Conservation (phyloP, 257 asterid genomes). For the Solanum clarkiae region DNA sequence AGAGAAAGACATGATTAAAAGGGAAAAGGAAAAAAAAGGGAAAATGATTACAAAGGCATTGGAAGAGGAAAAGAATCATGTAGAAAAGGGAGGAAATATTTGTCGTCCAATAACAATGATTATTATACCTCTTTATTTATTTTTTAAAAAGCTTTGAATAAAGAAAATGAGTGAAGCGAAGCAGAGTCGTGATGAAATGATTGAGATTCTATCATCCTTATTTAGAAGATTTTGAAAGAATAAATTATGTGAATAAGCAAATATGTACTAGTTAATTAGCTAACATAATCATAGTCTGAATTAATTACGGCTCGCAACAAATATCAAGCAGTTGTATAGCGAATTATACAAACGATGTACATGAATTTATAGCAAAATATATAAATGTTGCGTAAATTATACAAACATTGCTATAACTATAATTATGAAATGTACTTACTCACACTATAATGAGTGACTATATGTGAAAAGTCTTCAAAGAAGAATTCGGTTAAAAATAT, state of each 20-base stretch:
- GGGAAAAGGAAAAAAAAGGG: not conserved
- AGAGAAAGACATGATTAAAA: not conserved
- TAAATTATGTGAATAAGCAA: too few relatives aligned
- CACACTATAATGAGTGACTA: too few relatives aligned
- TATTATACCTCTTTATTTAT: conserved; percentile 19
- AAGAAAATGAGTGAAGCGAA: conserved; percentile 9
- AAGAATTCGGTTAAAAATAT: not conserved
- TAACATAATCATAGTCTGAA: too few relatives aligned
- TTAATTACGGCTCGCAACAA: too few relatives aligned
- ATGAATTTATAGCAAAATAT: too few relatives aligned
- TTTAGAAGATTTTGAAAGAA: not conserved
- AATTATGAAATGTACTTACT: too few relatives aligned
- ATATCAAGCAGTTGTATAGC: too few relatives aligned
- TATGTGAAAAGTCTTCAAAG: too few relatives aligned
- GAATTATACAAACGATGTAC: too few relatives aligned
- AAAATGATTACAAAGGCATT: conserved; percentile 10
- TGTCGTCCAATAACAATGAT: conserved; percentile 37
- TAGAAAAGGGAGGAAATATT: conserved; percentile 8
- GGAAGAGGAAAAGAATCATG: conserved; percentile 35
- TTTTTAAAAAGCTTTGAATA: not conserved
- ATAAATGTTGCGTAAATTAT: too few relatives aligned
- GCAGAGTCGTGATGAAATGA: not conserved
- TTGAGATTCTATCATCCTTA: not conserved
- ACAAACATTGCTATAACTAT: too few relatives aligned
- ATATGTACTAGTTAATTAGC: too few relatives aligned